Evolutionary conservation across 768 basidiomycete genomes (phyloP).

Genomic region (Boletus reticuloceps): DNA sequence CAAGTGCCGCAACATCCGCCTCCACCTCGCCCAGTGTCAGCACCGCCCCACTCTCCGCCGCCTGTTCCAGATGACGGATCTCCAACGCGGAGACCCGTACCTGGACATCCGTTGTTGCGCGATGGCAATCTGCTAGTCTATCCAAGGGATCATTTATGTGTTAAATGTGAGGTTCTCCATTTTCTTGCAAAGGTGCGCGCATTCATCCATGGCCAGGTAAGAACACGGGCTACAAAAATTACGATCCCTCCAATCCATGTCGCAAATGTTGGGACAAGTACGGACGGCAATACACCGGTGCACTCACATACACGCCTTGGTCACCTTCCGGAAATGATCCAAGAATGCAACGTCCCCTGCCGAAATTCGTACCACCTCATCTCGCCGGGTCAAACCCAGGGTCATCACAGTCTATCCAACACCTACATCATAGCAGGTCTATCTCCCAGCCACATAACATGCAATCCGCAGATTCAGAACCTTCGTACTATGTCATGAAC

Average conservation of each 20-base stretch:
- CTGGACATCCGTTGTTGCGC: conserved; percentile 66
- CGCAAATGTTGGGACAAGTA: conserved; percentile 74
- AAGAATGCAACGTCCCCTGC: conserved; percentile 30
- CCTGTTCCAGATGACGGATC: conserved; percentile 46
- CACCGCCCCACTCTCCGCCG: conserved; percentile 11
- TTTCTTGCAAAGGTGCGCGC: neutral
- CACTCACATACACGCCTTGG: conserved; percentile 54
- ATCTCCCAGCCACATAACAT: conserved; percentile 13
- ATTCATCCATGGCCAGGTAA: conserved; percentile 43
- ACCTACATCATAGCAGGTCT: conserved; percentile 16
- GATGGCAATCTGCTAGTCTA: conserved; percentile 67
- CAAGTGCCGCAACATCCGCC: neutral
- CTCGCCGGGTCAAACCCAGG: neutral
- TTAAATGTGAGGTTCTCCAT: conserved; percentile 53
- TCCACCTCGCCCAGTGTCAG: conserved; percentile 10
- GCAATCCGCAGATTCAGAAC: neutral
- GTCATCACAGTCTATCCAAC: neutral
- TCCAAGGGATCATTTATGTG: conserved; percentile 58
- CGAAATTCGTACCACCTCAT: conserved; percentile 24
- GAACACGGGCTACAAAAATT: conserved; percentile 73
- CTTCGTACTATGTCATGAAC: conserved; percentile 26
- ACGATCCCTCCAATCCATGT: conserved; percentile 67
- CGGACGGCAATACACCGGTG: conserved; percentile 57
- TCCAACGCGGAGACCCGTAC: conserved; percentile 60
- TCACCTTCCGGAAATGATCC: conserved; percentile 17